A percentile compares a stretch with the other conserved stretches of the same genome.
These are phyloP conservation scores for Cladophialophora immunda DNA, from an alignment of 2,329 filamentous ascomycete species.

Conservation along the genomic window DNA sequence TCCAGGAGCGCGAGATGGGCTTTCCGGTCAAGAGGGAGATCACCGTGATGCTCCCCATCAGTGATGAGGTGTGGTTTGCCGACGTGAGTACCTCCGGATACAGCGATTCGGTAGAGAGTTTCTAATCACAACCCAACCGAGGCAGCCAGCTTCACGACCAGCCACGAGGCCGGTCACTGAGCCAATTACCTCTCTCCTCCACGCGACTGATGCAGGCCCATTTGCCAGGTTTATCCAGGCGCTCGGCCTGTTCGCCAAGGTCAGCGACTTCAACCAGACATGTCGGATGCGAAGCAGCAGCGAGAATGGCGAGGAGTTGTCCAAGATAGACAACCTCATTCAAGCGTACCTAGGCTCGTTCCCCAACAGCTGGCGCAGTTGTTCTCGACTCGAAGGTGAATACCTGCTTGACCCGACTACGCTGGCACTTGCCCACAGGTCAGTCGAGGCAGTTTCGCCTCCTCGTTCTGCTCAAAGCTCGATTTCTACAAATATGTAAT, in stretches of 20 bases:
- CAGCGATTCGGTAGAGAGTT: neutral
- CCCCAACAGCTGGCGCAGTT: neutral
- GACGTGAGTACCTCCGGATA: neutral
- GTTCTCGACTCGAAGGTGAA: slow-evolving; percentile 4
- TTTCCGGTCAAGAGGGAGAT: slow-evolving; percentile 14
- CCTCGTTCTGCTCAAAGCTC: no score
- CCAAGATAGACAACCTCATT: slow-evolving; percentile 12
- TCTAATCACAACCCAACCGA: neutral
- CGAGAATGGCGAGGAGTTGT: slow-evolving; percentile 10
- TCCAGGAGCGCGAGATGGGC: slow-evolving; percentile 16
- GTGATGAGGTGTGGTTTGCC: slow-evolving; percentile 14
- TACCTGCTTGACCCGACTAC: slow-evolving; percentile 13
- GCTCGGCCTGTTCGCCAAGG: slow-evolving; percentile 15
- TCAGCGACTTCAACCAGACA: slow-evolving; percentile 16
- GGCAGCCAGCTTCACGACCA: slow-evolving; percentile 1
- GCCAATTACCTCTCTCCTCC: slow-evolving; percentile 9
- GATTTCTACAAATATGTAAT: no score
- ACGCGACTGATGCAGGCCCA: slow-evolving; percentile 5
- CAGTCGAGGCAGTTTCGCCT: no score
- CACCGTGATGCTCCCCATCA: slow-evolving; percentile 15
- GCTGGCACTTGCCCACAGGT: slow-evolving; percentile 7
- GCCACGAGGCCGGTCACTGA: slow-evolving; percentile 3
- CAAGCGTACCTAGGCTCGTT: slow-evolving; percentile 10
- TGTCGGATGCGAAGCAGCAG: slow-evolving; percentile 11
- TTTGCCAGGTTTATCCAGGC: slow-evolving; percentile 14